A percentile compares a stretch with the other conserved stretches of the same genome.
These are phyloP conservation scores for Starmerella bombi DNA, from an alignment of 805 yeast genomes.

Conservation along the genomic window DNA sequence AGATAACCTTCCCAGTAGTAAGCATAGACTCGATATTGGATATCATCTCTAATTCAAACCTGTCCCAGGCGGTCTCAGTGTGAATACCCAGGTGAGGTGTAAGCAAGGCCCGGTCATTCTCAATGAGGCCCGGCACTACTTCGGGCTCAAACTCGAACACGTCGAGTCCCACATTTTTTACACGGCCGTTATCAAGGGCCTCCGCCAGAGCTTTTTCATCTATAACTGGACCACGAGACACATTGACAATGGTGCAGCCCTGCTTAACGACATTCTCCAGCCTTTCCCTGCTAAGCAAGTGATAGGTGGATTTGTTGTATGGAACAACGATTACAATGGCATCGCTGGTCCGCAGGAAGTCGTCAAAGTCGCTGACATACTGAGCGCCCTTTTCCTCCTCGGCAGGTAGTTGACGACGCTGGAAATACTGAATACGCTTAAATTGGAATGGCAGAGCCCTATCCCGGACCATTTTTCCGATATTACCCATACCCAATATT, in stretches of 20 bases:
- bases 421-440: slow-evolving; percentile 37
- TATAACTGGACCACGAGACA: slow-evolving; percentile 76
- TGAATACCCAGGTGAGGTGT: slow-evolving; percentile 87
- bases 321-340: slow-evolving; percentile 67
- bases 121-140: slow-evolving; percentile 40
- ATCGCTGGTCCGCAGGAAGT: slow-evolving; percentile 50
- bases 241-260: slow-evolving; percentile 65
- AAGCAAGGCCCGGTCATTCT: slow-evolving; percentile 42
- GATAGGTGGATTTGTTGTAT: slow-evolving; percentile 56
- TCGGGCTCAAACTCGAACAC: slow-evolving; percentile 55
- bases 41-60: slow-evolving; percentile 65
- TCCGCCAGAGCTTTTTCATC: slow-evolving; percentile 43
- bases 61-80: slow-evolving; percentile 53
- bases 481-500: slow-evolving; percentile 50
- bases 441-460: slow-evolving; percentile 39
- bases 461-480: slow-evolving; percentile 43
- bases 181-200: slow-evolving; percentile 40
- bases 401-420: slow-evolving; percentile 33
- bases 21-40: slow-evolving; percentile 45
- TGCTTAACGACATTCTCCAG: slow-evolving; percentile 54
- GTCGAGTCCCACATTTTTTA: slow-evolving; percentile 47
- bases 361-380: slow-evolving; percentile 38
- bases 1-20: slow-evolving; percentile 48
- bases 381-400: slow-evolving; percentile 38
- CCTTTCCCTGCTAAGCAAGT: slow-evolving; percentile 47